Evolutionary conservation across 2,329 filamentous ascomycete genomes (phyloP).

Genomic region (Endocalyx cinctus): DNA sequence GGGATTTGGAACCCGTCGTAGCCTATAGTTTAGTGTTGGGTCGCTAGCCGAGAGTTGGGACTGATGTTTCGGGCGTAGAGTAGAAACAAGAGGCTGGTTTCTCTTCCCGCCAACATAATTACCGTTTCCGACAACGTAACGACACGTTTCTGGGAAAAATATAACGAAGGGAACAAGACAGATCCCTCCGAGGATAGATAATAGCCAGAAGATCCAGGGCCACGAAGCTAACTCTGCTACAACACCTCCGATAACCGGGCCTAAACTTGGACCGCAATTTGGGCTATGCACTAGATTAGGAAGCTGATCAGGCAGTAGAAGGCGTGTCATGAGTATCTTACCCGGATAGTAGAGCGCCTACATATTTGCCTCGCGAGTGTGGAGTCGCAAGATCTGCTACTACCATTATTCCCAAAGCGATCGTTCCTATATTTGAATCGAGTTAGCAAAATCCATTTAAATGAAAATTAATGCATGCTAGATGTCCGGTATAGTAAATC

Average conservation of each 20-base stretch:
- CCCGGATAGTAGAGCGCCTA: background rate
- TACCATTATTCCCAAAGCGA: background rate
- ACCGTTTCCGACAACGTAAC: conserved; percentile 6
- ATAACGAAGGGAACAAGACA: conserved; percentile 4
- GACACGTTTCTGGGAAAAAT: conserved; percentile 4
- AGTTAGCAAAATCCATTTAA: too few relatives aligned
- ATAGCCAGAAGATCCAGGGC: conserved; percentile 10
- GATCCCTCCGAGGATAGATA: conserved; percentile 1
- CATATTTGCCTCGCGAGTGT: background rate
- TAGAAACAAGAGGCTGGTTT: background rate
- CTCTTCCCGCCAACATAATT: background rate
- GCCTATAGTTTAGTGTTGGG: background rate
- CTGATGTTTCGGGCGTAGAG: background rate
- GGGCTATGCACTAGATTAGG: background rate
- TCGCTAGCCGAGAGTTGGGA: background rate
- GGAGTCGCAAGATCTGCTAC: background rate
- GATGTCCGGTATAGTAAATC: too few relatives aligned
- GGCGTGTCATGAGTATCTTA: too few relatives aligned
- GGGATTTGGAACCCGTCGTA: conserved; percentile 1
- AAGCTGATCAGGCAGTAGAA: too few relatives aligned
- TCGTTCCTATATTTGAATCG: background rate
- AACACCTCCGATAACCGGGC: conserved; percentile 6
- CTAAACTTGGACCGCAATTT: conserved; percentile 6
- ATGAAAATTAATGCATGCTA: too few relatives aligned
- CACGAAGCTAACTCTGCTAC: conserved; percentile 4